Conservation (phyloP, 805 yeast genomes). For the Ogataea thermomethanolica region DNA sequence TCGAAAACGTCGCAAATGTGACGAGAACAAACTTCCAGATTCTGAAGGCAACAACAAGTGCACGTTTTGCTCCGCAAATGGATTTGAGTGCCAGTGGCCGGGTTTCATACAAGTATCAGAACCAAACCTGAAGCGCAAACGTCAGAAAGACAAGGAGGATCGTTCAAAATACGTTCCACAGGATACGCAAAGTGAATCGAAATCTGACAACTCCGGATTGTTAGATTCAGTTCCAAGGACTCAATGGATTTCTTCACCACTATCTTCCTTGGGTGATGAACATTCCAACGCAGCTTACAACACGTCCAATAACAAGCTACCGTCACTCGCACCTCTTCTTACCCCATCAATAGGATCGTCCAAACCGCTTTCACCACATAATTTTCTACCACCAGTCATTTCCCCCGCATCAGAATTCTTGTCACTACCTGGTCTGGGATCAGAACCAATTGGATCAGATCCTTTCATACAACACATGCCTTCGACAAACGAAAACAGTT, state of each 20-base stretch:
- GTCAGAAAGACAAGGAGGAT: background rate
- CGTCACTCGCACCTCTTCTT: no score
- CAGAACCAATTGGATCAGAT: constrained; percentile 16
- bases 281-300: no score
- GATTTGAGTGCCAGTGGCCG: constrained; percentile 19
- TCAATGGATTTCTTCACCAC: no score
- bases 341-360: no score
- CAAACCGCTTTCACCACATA: background rate
- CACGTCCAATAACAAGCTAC: no score
- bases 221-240: no score
- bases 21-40: constrained; percentile 30
- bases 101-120: constrained; percentile 10
- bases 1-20: constrained; percentile 50
- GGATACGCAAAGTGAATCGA: no score
- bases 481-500: constrained; percentile 11
- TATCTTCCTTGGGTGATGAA: no score
- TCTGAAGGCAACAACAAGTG: constrained; percentile 16
- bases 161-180: no score
- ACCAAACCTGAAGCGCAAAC: background rate
- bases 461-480: constrained; percentile 12
- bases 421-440: constrained; percentile 9
- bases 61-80: constrained; percentile 12
- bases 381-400: background rate
- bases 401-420: constrained; percentile 8
- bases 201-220: no score